These are phyloP conservation scores for Neurospora terricola DNA, from an alignment of 495 filamentous ascomycete genomes.

Conservation along the genomic window DNA sequence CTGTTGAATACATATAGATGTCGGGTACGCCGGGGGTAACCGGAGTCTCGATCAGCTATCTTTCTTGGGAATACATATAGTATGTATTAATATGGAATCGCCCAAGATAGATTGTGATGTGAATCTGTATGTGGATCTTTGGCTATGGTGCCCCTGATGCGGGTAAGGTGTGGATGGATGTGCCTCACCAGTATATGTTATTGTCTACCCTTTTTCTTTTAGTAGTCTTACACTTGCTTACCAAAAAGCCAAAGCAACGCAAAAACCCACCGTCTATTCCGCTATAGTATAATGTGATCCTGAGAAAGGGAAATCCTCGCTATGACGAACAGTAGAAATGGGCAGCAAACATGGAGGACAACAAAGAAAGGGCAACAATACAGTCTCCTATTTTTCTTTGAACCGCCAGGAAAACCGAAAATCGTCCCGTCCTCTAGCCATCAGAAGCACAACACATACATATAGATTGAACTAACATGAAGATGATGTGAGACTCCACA, in stretches of 20 bases:
- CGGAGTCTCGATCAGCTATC: no score
- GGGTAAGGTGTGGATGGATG: background rate
- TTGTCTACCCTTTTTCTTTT: background rate
- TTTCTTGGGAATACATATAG: background rate
- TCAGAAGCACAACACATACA: background rate
- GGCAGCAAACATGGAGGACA: background rate
- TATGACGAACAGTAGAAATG: background rate
- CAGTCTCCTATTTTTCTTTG: background rate
- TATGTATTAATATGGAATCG: background rate
- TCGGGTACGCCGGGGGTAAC: background rate
- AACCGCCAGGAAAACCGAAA: background rate
- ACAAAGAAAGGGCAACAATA: background rate
- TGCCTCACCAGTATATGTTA: background rate
- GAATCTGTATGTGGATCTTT: background rate
- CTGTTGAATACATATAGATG: background rate
- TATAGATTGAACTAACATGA: background rate
- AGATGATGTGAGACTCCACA: background rate
- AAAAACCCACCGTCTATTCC: background rate
- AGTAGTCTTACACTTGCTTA: background rate
- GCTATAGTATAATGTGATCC: background rate
- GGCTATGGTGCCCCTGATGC: background rate
- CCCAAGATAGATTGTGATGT: background rate
- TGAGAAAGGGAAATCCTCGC: background rate
- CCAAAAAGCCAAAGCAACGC: background rate
- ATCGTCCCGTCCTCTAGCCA: background rate